Evolutionary conservation across 768 basidiomycete species (phyloP).

Genomic region (Crassisporium funariophilum): DNA sequence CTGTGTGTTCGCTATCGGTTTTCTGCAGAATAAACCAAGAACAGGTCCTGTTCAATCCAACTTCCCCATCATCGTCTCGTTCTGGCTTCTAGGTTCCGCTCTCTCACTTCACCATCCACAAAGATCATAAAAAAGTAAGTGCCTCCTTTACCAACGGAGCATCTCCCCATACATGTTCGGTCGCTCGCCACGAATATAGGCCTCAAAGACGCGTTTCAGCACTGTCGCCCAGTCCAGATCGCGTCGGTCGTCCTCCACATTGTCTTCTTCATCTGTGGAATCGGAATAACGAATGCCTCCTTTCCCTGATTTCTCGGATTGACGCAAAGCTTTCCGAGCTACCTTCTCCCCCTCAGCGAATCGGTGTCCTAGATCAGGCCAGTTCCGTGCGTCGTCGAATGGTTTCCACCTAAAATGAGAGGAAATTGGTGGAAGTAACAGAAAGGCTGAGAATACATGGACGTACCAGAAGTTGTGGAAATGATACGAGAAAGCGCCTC

Average conservation of each 20-base stretch:
- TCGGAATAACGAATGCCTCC: conserved; percentile 24
- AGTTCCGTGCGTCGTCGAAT: conserved; percentile 91
- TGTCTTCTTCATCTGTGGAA: conserved; percentile 46
- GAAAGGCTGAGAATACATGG: conserved; percentile 1
- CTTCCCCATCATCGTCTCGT: neutral
- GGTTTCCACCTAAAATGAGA: conserved; percentile 85
- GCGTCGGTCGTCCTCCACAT: conserved; percentile 65
- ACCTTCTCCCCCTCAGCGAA: conserved; percentile 77
- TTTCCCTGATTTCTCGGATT: conserved; percentile 10
- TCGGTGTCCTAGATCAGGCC: conserved; percentile 86
- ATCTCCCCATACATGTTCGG: conserved; percentile 97
- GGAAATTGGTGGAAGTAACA: neutral
- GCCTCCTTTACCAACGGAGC: conserved; percentile 47
- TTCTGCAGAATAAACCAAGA: too few relatives aligned
- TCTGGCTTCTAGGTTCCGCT: neutral
- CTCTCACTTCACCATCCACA: neutral
- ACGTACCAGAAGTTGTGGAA: conserved; percentile 91
- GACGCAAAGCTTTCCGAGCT: conserved; percentile 46
- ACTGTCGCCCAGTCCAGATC: conserved; percentile 94
- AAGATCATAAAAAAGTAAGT: neutral
- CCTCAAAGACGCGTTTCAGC: conserved; percentile 93
- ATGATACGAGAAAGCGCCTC: conserved; percentile 94
- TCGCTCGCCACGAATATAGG: conserved; percentile 85
- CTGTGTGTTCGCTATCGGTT: too few relatives aligned
- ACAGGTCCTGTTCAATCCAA: too few relatives aligned